A percentile compares a stretch with the other conserved stretches of the same genome.
phyloP scores from a whole-genome alignment of 108 stramenopile species.

The Phaeodactylum tricornutum region DNA sequence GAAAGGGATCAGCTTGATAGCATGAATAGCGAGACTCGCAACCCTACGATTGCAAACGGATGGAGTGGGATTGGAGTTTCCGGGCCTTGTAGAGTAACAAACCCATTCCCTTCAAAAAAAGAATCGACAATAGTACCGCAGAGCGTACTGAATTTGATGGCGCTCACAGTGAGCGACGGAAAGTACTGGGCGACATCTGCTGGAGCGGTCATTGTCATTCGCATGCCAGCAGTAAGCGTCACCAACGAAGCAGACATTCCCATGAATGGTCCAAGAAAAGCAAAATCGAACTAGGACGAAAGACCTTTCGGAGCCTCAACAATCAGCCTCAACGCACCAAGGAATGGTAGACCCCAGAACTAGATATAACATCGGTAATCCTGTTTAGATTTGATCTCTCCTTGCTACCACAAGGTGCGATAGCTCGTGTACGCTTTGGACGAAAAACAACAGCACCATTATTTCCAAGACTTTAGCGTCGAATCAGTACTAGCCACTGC shows the following conservation, averaged over 20 bases:
- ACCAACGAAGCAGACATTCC: conserved; percentile 43
- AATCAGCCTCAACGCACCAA: too few relatives aligned
- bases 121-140: conserved; percentile 51
- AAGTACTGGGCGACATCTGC: conserved; percentile 22
- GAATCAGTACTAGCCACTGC: too few relatives aligned
- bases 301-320: too few relatives aligned
- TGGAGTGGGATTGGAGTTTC: conserved; percentile 48
- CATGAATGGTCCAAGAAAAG: conserved; percentile 48
- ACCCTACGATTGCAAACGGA: conserved; percentile 73
- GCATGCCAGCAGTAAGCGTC: conserved; percentile 43
- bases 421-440: too few relatives aligned
- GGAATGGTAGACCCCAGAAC: too few relatives aligned
- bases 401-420: too few relatives aligned
- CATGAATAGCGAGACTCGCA: conserved; percentile 52
- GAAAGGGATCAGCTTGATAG: conserved; percentile 57
- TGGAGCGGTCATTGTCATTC: conserved; percentile 35
- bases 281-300: conserved; percentile 61
- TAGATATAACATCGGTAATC: too few relatives aligned
- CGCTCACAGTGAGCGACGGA: conserved; percentile 49
- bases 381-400: too few relatives aligned
- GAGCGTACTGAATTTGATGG: conserved; percentile 46
- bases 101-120: conserved; percentile 27
- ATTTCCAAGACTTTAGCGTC: too few relatives aligned
- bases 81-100: conserved; percentile 43
- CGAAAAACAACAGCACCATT: too few relatives aligned